These are phyloP conservation scores for Barnettozyma sp. DNA, from an alignment of 805 yeast genomes.

Conservation along the genomic window DNA sequence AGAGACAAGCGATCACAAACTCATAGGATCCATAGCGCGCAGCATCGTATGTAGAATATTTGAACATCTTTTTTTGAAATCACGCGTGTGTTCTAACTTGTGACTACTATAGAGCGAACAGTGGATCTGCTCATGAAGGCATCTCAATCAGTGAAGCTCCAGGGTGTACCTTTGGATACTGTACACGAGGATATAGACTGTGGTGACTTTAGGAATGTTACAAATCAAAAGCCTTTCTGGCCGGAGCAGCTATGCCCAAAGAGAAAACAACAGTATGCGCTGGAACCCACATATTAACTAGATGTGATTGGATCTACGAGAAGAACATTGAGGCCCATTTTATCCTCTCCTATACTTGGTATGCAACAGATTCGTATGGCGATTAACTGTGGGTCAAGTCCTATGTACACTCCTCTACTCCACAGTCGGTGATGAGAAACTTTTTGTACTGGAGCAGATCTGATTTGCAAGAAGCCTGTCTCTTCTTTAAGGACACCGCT, in stretches of 20 bases:
- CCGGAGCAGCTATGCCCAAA: neutral
- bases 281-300: no score
- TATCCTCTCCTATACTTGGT: neutral
- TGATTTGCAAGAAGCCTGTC: conserved; percentile 3
- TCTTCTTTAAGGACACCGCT: conserved; percentile 4
- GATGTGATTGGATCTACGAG: no score
- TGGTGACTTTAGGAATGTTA: neutral
- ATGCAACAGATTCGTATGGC: neutral
- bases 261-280: no score
- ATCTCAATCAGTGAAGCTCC: neutral
- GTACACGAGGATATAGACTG: neutral
- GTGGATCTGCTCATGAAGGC: neutral
- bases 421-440: conserved; percentile 8
- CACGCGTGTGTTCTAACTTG: no score
- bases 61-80: no score
- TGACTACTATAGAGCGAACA: neutral
- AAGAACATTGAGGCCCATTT: no score
- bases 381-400: neutral
- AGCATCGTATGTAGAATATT: conserved; percentile 1
- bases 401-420: conserved; percentile 7
- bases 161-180: neutral
- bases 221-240: neutral
- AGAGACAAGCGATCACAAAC: neutral
- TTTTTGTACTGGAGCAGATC: conserved; percentile 6
- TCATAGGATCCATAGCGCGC: neutral